Conservation (phyloP, 2,329 filamentous ascomycete species). For the Fusarium goolgardi region DNA sequence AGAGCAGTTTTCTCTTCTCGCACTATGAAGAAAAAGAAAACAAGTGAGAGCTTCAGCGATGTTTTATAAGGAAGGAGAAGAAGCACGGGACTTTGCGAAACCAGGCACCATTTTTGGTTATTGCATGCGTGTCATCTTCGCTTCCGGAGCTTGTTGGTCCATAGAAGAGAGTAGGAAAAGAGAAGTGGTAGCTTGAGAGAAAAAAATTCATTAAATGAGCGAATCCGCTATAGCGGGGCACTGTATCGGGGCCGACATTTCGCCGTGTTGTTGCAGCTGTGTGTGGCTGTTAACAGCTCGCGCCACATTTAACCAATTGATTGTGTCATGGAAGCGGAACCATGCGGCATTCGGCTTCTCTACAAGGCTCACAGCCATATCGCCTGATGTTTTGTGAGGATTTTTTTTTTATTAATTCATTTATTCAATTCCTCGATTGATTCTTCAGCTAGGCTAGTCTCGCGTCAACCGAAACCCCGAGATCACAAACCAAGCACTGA, state of each 20-base stretch:
- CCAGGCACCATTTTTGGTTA: conserved; percentile 49
- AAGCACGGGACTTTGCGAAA: conserved; percentile 39
- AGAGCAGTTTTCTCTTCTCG: conserved; percentile 13
- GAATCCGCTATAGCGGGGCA: conserved; percentile 44
- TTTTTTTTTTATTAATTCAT: conserved; percentile 10
- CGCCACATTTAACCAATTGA: conserved; percentile 24
- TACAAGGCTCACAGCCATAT: conserved; percentile 29
- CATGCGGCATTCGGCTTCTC: conserved; percentile 22
- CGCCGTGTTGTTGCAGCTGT: conserved; percentile 14
- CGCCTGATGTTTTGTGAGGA: conserved; percentile 26
- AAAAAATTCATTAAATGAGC: conserved; percentile 45
- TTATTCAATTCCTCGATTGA: neutral
- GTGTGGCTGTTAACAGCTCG: conserved; percentile 19
- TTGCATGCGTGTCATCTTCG: conserved; percentile 53
- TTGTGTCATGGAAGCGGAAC: conserved; percentile 39
- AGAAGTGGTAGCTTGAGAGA: conserved; percentile 16
- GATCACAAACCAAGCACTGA: neutral
- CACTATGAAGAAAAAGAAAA: conserved; percentile 12
- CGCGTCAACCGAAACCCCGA: no score
- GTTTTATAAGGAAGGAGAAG: conserved; percentile 37
- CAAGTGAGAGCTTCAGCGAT: conserved; percentile 9
- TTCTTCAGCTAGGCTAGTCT: no score
- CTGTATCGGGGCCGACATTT: conserved; percentile 29
- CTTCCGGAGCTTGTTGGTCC: conserved; percentile 36
- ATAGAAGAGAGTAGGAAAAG: conserved; percentile 40